Base-by-base conservation (phyloP, 2,329 filamentous ascomycete species). In the Hymenoscyphus occultus region DNA sequence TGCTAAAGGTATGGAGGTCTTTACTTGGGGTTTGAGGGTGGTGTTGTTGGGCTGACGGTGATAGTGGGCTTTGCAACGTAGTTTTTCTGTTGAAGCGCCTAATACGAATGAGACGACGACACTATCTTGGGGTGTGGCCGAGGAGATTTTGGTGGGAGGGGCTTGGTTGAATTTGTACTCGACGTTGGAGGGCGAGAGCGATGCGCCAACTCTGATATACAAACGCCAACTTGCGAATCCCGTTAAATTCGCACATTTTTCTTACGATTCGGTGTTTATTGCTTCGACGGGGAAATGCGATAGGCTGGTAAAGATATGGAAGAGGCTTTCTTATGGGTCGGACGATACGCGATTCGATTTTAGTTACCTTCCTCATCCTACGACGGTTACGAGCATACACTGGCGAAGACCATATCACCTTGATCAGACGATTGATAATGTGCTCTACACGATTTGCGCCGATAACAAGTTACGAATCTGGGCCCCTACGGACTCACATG, bases 251-350 rank as follows among this genome's bases (percentile, higher is more conserved):
- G 93, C 93, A 2, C 81, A 84, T 9, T 87, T 97, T 70, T 97
- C 94, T 1, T 92, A 92, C 68, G 94, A 97, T 76, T 93, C 92
- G 13, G 88, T 89, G 22, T 87, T 96, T 67, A 92, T 98, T 62
- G 94, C 93, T 19, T 93, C 91, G 1, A 85, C 90, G 13, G 90
- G 92, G 54, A 81, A 83, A 60, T 86, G 91, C 74, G 95, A 98
- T 76, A 84, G 89, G 61, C 80, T 98, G 22, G 88, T 96, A 70
- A 98, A 99, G 78, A 85, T 98, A 72, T 99, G 96, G 95, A 87
- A 93, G 68, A 86, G 94, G 62, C 80, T 96, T 31, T 90, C 90
- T 9, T 97, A 94, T 74, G 92, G 92, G 14, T 84, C 87, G 0
- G 89, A 92, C 65, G 90, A 96, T 71, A 90, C 92, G 48, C 85